These are phyloP conservation scores for Paramecium octaurelia DNA, from an alignment of 73 alveolate genomes.

Conservation along the genomic window DNA sequence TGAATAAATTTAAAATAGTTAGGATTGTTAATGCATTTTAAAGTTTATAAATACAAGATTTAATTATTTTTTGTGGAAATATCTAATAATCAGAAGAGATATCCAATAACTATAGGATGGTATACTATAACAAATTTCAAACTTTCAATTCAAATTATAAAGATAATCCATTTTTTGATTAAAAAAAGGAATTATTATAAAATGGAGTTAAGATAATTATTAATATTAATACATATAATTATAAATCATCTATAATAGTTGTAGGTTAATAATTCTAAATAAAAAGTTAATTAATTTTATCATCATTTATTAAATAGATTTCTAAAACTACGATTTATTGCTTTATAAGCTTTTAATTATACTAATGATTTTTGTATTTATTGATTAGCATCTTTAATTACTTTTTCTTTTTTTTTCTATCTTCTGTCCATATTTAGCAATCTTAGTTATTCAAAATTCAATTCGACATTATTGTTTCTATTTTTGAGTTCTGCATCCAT, in stretches of 20 bases:
- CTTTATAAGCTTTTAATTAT: neutral
- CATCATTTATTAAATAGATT: neutral
- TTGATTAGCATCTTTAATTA: neutral
- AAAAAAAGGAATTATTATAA: neutral
- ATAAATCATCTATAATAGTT: neutral
- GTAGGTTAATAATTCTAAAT: neutral
- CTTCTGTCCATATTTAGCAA: neutral
- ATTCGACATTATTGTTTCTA: neutral
- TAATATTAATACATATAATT: neutral
- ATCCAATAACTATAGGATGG: neutral
- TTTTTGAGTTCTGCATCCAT: neutral
- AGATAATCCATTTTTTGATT: neutral
- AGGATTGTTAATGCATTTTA: neutral
- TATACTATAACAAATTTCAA: too few species aligned
- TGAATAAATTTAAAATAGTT: neutral
- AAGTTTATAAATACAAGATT: neutral
- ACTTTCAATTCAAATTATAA: neutral
- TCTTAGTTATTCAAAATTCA: neutral
- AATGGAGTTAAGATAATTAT: neutral
- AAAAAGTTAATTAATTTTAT: neutral
- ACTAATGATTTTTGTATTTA: neutral
- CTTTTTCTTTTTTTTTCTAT: slow-evolving; percentile 12
- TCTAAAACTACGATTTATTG: slow-evolving; percentile 9
- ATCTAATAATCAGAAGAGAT: neutral
- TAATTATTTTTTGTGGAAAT: neutral